These are phyloP conservation scores for Carex parvula DNA, from an alignment of 176 grass and related monocot species.

Conservation along the genomic window DNA sequence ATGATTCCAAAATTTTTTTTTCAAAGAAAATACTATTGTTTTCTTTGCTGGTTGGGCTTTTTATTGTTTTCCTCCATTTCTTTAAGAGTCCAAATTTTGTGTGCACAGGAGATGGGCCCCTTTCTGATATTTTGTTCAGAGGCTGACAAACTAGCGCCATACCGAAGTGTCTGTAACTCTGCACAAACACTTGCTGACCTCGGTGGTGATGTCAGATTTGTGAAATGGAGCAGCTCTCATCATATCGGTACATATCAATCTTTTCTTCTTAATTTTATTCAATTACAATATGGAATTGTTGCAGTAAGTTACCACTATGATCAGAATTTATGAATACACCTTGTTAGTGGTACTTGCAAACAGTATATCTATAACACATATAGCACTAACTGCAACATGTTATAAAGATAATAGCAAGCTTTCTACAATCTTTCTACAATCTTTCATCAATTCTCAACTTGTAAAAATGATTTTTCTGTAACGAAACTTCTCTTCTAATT, in stretches of 20 bases:
- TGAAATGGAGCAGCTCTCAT: constrained; percentile 69
- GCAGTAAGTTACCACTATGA: not conserved
- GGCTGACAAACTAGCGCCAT: constrained; percentile 78
- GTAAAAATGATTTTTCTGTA: not conserved
- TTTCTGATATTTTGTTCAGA: constrained; percentile 94
- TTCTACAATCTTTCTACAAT: not conserved
- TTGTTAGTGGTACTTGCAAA: not conserved
- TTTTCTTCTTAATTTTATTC: constrained; percentile 9
- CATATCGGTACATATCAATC: constrained; percentile 51
- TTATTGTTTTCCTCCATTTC: not conserved
- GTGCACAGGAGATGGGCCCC: constrained; percentile 63
- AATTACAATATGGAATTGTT: not conserved
- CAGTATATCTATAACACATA: not conserved
- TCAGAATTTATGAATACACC: constrained; percentile 3
- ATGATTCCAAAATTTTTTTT: not conserved
- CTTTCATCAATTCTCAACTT: constrained; percentile 12
- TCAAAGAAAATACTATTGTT: not conserved
- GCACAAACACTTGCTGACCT: constrained; percentile 57
- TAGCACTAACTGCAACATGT: not conserved
- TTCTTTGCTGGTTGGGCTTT: not conserved
- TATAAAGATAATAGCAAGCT: not conserved
- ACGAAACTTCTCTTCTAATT: not conserved
- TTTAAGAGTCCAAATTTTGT: constrained; percentile 5
- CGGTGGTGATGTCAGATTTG: constrained; percentile 67
- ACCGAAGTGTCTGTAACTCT: constrained; percentile 66